Percentiles rank a stretch among this genome's conserved stretches.
phyloP scores from a whole-genome alignment of 1,284 basidiomycete genomes.

The Cutaneotrichosporon cavernicola region DNA sequence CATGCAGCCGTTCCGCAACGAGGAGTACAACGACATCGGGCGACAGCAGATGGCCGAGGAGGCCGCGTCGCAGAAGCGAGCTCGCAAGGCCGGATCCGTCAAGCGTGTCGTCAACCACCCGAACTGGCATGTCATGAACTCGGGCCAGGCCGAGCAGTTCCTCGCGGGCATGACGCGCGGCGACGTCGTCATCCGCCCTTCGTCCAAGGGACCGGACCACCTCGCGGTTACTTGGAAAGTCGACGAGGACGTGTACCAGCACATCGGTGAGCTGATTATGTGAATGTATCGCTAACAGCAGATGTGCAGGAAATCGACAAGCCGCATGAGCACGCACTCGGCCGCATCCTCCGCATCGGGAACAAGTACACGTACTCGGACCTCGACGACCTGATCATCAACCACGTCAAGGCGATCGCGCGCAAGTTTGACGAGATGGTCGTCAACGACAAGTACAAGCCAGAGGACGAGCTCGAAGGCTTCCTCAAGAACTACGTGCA shows the following conservation, averaged over 20 bases:
- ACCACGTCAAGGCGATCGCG: constrained; percentile 92
- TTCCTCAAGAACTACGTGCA: constrained; percentile 85
- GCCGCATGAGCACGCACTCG: constrained; percentile 67
- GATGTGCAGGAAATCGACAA: constrained; percentile 77
- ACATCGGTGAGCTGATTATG: constrained; percentile 61
- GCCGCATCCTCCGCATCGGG: constrained; percentile 73
- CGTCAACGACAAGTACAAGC: constrained; percentile 92
- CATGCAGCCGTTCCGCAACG: constrained; percentile 43
- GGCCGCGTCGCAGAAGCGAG: constrained; percentile 75
- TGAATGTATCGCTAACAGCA: background rate
- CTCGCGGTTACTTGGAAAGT: constrained; percentile 99
- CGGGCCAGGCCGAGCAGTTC: constrained; percentile 82
- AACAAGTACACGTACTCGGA: constrained; percentile 83
- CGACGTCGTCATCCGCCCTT: constrained; percentile 93
- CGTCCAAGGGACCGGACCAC: constrained; percentile 90
- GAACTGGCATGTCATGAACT: constrained; percentile 96
- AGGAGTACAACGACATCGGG: constrained; percentile 39
- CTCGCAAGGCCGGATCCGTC: constrained; percentile 70
- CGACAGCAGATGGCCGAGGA: constrained; percentile 66
- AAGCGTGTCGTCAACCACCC: constrained; percentile 95
- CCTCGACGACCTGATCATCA: constrained; percentile 95
- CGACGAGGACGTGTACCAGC: constrained; percentile 93
- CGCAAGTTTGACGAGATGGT: constrained; percentile 93
- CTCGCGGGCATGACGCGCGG: constrained; percentile 88
- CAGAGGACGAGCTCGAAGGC: constrained; percentile 85